phyloP scores from a whole-genome alignment of 805 yeast species.

The Starmerella gropengiesseri region DNA sequence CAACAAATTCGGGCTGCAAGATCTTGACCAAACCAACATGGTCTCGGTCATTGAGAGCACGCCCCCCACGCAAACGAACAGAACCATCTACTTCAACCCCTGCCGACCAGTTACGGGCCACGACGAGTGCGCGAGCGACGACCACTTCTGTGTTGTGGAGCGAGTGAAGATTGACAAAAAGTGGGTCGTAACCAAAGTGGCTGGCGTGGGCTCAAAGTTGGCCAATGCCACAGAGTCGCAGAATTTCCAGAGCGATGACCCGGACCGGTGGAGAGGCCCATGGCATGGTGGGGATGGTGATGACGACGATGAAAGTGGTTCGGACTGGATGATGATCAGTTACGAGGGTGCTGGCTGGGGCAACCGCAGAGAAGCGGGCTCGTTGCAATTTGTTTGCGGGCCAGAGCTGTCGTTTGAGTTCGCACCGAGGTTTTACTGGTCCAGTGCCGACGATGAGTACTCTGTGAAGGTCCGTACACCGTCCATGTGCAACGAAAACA shows the following conservation, averaged over 20 bases:
- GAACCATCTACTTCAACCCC: conserved; percentile 60
- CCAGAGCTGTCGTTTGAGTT: conserved; percentile 9
- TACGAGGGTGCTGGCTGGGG: conserved; percentile 61
- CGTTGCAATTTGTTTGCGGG: conserved; percentile 11
- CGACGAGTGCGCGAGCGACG: conserved; percentile 48
- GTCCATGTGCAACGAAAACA: conserved; percentile 20
- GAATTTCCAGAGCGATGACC: not conserved
- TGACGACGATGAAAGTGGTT: conserved; percentile 19
- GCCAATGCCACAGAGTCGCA: conserved; percentile 20
- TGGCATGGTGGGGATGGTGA: conserved; percentile 16
- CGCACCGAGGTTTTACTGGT: not conserved
- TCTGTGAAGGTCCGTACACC: conserved; percentile 22
- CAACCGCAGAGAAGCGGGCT: conserved; percentile 31
- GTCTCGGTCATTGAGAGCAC: conserved; percentile 37
- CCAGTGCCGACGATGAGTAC: not conserved
- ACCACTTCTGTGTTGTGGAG: conserved; percentile 72
- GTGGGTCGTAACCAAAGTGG: conserved; percentile 46
- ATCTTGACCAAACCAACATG: conserved; percentile 35
- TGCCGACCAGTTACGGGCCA: conserved; percentile 42
- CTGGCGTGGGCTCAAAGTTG: conserved; percentile 33
- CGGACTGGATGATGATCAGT: conserved; percentile 28
- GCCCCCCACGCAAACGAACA: conserved; percentile 64
- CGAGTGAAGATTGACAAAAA: conserved; percentile 41
- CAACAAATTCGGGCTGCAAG: conserved; percentile 30
- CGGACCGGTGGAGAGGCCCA: too few species aligned